Conservation (phyloP, 768 basidiomycete genomes). For the Xerocomus brunneocitrinus region DNA sequence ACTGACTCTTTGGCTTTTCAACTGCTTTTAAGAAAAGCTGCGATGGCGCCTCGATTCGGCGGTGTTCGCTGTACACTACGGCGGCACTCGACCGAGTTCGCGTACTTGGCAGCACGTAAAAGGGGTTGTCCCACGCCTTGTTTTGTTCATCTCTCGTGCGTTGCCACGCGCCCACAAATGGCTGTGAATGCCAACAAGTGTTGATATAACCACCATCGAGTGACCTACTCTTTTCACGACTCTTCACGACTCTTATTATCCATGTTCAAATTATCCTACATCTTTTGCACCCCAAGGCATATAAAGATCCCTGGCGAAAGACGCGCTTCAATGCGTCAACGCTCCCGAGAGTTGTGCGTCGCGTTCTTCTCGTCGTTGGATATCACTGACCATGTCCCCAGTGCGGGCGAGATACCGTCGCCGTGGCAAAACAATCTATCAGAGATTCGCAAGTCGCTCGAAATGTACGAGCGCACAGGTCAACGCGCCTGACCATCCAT, state of each 20-base stretch:
- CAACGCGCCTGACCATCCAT: constrained; percentile 11
- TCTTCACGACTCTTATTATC: neutral
- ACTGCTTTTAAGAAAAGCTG: too few relatives aligned
- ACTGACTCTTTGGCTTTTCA: too few relatives aligned
- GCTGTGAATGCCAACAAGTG: constrained; percentile 8
- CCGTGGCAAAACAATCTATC: constrained; percentile 28
- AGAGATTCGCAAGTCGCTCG: constrained; percentile 32
- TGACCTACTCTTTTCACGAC: neutral
- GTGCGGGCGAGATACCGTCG: constrained; percentile 26
- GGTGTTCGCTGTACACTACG: neutral
- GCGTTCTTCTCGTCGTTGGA: neutral
- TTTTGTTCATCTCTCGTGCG: constrained; percentile 6
- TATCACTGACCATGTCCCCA: neutral
- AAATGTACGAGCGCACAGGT: constrained; percentile 14
- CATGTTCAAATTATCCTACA: constrained; percentile 46
- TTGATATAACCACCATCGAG: neutral
- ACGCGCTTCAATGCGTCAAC: constrained; percentile 20
- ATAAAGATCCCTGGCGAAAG: constrained; percentile 47
- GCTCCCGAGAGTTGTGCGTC: constrained; percentile 25
- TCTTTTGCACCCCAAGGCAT: constrained; percentile 49
- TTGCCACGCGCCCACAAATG: neutral
- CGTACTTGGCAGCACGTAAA: too few relatives aligned
- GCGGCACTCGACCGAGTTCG: too few relatives aligned
- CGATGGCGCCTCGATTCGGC: too few relatives aligned
- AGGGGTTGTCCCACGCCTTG: neutral